Evolutionary conservation across 305 asterid genomes (phyloP).

Genomic region (Fraxinus xanthoxyloides): DNA sequence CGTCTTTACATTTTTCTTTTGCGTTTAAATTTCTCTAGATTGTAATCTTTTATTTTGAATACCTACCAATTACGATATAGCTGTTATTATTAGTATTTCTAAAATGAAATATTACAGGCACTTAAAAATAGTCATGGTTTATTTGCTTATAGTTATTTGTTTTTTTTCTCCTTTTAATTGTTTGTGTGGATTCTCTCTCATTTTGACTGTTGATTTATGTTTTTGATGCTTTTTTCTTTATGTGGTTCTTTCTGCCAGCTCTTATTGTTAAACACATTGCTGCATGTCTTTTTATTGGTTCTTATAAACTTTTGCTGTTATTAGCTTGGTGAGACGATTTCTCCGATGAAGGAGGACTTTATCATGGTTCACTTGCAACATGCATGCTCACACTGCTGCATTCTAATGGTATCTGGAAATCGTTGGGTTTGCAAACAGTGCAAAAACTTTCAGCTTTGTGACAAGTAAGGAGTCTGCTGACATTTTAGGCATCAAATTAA

Average conservation of each 20-base stretch:
- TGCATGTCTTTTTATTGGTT: constrained; percentile 24
- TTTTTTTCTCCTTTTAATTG: background rate
- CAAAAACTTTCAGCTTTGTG: constrained; percentile 85
- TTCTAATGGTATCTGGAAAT: constrained; percentile 84
- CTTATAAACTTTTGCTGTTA: constrained; percentile 12
- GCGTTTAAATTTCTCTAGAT: background rate
- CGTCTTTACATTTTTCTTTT: constrained; percentile 8
- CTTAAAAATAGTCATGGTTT: background rate
- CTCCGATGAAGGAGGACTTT: constrained; percentile 98
- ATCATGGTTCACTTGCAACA: constrained; percentile 98
- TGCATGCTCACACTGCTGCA: constrained; percentile 90
- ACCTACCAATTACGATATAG: background rate
- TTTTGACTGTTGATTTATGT: constrained; percentile 7
- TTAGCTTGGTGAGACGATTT: constrained; percentile 96
- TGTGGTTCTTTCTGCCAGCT: background rate
- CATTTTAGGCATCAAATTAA: background rate
- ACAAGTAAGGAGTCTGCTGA: constrained; percentile 49
- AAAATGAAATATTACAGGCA: background rate
- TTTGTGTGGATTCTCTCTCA: background rate
- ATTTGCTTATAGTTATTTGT: constrained; percentile 8
- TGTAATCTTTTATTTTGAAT: constrained; percentile 1
- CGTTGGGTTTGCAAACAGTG: constrained; percentile 91
- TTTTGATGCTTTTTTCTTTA: background rate
- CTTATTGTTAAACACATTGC: background rate
- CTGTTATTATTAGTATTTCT: background rate